These are phyloP conservation scores for Zasmidium cellare DNA, from an alignment of 2,329 filamentous ascomycete genomes.

Conservation along the genomic window DNA sequence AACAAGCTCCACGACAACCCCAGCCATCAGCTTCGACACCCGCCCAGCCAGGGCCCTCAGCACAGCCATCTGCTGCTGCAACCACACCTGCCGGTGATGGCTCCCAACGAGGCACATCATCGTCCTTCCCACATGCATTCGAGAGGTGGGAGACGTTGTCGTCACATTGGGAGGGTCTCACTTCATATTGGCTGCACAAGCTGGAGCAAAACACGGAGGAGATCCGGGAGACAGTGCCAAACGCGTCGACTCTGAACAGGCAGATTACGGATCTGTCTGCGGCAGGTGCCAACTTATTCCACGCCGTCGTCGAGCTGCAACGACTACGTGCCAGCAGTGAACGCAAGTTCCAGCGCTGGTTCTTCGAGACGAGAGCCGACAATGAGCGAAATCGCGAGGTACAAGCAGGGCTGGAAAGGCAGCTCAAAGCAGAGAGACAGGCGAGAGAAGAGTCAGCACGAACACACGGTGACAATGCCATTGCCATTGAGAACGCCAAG, in stretches of 20 bases:
- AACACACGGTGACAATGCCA: slow-evolving; percentile 28
- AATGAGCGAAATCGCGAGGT: slow-evolving; percentile 82
- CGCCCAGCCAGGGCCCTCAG: slow-evolving; percentile 16
- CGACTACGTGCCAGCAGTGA: slow-evolving; percentile 91
- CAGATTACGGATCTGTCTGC: slow-evolving; percentile 98
- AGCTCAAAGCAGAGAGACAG: slow-evolving; percentile 72
- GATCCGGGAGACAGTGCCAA: slow-evolving; percentile 70
- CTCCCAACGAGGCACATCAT: slow-evolving; percentile 41
- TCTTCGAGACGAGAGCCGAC: slow-evolving; percentile 89
- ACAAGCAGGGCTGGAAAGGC: slow-evolving; percentile 74
- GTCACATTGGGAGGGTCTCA: slow-evolving; percentile 96
- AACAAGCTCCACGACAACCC: slow-evolving; percentile 26
- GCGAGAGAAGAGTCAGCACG: slow-evolving; percentile 65
- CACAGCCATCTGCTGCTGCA: slow-evolving; percentile 17
- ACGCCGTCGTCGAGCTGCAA: slow-evolving; percentile 94
- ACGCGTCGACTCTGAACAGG: slow-evolving; percentile 84
- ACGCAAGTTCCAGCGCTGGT: slow-evolving; percentile 97
- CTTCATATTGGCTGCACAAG: slow-evolving; percentile 93
- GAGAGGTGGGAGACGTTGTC: slow-evolving; percentile 97
- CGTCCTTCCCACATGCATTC: slow-evolving; percentile 91
- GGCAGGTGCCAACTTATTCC: slow-evolving; percentile 93
- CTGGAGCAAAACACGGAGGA: slow-evolving; percentile 89
- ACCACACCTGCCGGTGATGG: slow-evolving; percentile 18
- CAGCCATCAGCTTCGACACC: slow-evolving; percentile 18
- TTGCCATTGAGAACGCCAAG: slow-evolving; percentile 28